A percentile compares a stretch with the other conserved stretches of the same genome.
Conservation (phyloP, 441 rosid genomes). For the Biscutella laevigata region DNA sequence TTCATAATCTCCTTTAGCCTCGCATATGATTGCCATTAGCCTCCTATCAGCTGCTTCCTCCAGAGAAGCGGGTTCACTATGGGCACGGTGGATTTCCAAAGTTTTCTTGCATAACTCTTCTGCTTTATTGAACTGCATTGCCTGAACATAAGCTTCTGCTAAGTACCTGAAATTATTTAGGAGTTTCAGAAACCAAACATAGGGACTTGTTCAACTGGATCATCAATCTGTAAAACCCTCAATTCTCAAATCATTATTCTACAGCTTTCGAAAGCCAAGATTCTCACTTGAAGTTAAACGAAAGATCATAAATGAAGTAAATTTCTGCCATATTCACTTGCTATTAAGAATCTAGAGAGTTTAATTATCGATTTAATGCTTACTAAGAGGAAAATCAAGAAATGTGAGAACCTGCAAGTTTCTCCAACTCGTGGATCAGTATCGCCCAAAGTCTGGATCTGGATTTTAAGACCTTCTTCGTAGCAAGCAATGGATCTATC, state of each 20-base stretch:
- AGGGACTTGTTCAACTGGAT: not conserved
- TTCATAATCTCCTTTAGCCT: conserved; percentile 93
- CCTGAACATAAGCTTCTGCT: conserved; percentile 95
- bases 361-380: not conserved
- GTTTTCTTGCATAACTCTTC: conserved; percentile 84
- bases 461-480: conserved; percentile 86
- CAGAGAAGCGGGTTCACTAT: conserved; percentile 89
- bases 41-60: conserved; percentile 96
- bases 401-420: conserved; percentile 73
- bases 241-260: too few species aligned
- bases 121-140: conserved; percentile 94
- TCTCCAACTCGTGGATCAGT: conserved; percentile 95
- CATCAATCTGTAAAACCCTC: not conserved
- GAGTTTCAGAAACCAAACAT: not conserved
- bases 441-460: conserved; percentile 86
- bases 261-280: too few species aligned
- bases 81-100: conserved; percentile 84
- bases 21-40: conserved; percentile 78
- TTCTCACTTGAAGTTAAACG: not conserved
- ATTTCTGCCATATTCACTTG: too few species aligned
- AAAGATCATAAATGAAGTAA: not conserved
- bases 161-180: conserved; percentile 47
- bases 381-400: not conserved
- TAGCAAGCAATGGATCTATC: conserved; percentile 77
- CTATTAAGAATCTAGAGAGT: conserved; percentile 7